Evolutionary conservation across 106 monocot species (phyloP), one percentile per base, ranked within the genome.

Genomic region (Allium sativum): DNA sequence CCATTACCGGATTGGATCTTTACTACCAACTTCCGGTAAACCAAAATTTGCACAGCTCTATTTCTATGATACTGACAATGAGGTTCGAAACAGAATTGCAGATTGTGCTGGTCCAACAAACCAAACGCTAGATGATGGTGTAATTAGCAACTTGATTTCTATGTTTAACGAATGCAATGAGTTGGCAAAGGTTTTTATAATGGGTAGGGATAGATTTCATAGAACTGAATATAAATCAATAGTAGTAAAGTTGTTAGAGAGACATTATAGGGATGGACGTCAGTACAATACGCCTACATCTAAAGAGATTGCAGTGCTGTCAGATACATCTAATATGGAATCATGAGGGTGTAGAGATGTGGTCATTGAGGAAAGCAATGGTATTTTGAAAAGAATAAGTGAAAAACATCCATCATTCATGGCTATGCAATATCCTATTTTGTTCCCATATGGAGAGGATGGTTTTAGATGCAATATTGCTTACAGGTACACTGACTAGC

Each of bases 11-110:
- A 70, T 65, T 20, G 65, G 65, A 2, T 65, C 52, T 19, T 44
- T 76, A n/a, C n/a, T 7, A 12, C 65, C 9, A 69, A 50, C 40
- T 6, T 4, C n/a, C 6, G 3, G 11, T 21, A 31, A 15, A 6
- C 65, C 70, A n/a, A 65, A n/a, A 3, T 76, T 76, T 19, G 14
- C 45, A 8, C 76, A 76, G 12, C 19, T 76, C 1, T 76, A 76
- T 40, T 65, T 76, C 11, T 76, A 70, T 64, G 70, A 70, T 42
- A 70, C 42, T 11, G 55, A 76, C 0, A 56, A 76, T 70, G 69
- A 76, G n/a, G 17, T 70, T 11, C 1, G 9, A 10, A 76, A 76
- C 65, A 13, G 56, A 9, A 9, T 52, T 12, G 0, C 12, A 8
- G 6, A 7, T 8, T 12, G 7, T 52, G 31, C 2, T 31, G 31